Base-by-base conservation (phyloP, 2,329 filamentous ascomycete genomes). In the Aspergillus spinulosporus region DNA sequence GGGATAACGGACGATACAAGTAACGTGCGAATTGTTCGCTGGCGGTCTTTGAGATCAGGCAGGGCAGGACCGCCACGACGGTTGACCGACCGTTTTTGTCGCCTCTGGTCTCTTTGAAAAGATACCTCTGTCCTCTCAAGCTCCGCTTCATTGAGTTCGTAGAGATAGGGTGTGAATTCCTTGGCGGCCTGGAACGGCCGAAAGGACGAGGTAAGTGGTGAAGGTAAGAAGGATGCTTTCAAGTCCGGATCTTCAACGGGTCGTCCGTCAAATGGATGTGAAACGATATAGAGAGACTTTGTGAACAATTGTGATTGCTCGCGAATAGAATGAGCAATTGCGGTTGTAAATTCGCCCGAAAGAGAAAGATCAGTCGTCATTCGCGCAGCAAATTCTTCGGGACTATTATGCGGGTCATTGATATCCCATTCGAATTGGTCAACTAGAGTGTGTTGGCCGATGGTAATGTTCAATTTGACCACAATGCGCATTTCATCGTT, bases 391-490 rank as follows among this genome's bases (percentile, higher is more conserved):
- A 99, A 99, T 56, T 96, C 91, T 75, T 99, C 94, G 2, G 94
- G 92, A 0, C 89, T 95, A 72, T 99, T 99, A 53, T 88, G 78
- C 0, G 92, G 89, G 71, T 96, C 95, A 75, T 97, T 97, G 71
- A 97, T 92, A 66, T 99, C 94, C 94, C 94, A 99, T 75, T 99
- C 94, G 60, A 99, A 97, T 71, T 97, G 94, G 68, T 99, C 94
- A 36, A 97, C 88, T 28, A 99, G 80, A 0, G 92, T 97, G 69
- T 96, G 90, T 61, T 90, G 88, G 40, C 93, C 94, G 68, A 99
- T 97, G 5, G 94, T 97, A 68, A 99, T 96, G 74, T 97, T 97
- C 49, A 99, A 82, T 74, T 97, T 97, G 74, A 99, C 86, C 43
- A 96, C 78, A 64, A 99, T 89, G 49, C 94, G 88, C 93, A 99